Percentiles rank a stretch among this genome's conserved stretches.
These are phyloP conservation scores for Loxodes magnus DNA, from an alignment of 73 alveolate species.

Conservation along the genomic window DNA sequence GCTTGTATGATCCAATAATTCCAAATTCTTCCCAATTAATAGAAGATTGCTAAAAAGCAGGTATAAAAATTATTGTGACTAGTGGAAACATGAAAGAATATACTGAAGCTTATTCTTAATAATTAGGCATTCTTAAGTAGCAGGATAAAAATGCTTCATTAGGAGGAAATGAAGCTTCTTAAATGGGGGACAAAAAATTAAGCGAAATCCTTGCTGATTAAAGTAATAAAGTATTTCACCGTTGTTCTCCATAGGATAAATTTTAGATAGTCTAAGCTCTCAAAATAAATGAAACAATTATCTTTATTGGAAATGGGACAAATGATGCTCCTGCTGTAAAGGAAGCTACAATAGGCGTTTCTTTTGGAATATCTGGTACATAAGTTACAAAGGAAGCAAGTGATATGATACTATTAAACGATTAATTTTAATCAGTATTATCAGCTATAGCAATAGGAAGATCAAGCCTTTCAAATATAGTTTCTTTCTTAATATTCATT, in stretches of 20 bases:
- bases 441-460: conserved; percentile 92
- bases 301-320: conserved; percentile 41
- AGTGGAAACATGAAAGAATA: conserved; percentile 80
- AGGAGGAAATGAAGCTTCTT: too few species aligned
- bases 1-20: conserved; percentile 73
- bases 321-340: conserved; percentile 37
- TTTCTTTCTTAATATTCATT: conserved; percentile 83
- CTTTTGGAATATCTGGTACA: conserved; percentile 28
- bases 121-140: conserved; percentile 61
- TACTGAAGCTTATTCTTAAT: conserved; percentile 73
- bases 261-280: too few species aligned
- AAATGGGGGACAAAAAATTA: too few species aligned
- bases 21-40: conserved; percentile 61
- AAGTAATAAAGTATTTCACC: too few species aligned
- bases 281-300: too few species aligned
- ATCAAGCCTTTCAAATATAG: conserved; percentile 83
- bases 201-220: too few species aligned
- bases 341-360: conserved; percentile 28
- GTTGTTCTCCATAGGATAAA: too few species aligned
- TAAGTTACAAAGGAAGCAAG: conserved; percentile 83
- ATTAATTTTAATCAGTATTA: conserved; percentile 82
- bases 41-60: conserved; percentile 71
- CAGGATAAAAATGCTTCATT: too few species aligned
- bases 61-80: conserved; percentile 79
- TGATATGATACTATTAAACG: conserved; percentile 78